A percentile compares a stretch with the other conserved stretches of the same genome.
phyloP scores from a whole-genome alignment of 805 yeast species.

The Teunomyces barrocoloradensis region DNA sequence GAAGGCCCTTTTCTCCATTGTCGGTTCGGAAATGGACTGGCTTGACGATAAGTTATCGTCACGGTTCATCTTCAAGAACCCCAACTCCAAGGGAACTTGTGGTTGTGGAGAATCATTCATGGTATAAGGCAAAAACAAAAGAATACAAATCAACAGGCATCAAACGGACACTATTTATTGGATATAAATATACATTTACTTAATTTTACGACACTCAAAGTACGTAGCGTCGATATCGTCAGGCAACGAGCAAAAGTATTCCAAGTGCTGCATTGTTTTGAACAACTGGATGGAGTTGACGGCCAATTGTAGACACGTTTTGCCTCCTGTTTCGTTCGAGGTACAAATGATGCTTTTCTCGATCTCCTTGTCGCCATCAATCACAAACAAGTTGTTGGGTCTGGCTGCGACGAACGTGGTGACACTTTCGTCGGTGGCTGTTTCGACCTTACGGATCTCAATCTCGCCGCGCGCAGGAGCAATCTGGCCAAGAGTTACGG shows the following conservation, averaged over 20 bases:
- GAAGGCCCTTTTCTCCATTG: conserved; percentile 91
- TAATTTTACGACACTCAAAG: conserved; percentile 49
- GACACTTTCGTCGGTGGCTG: conserved; percentile 13
- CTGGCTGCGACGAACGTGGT: conserved; percentile 26
- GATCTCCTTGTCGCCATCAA: conserved; percentile 40
- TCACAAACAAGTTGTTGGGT: conserved; percentile 36
- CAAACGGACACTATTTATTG: conserved; percentile 1
- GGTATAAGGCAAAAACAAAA: conserved; percentile 56
- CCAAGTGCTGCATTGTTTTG: conserved; percentile 48
- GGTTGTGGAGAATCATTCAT: conserved; percentile 99
- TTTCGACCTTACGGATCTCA: conserved; percentile 1
- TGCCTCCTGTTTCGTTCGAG: conserved; percentile 40
- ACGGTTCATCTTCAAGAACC: conserved; percentile 89
- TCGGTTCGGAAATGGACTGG: conserved; percentile 99
- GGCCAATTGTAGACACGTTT: conserved; percentile 45
- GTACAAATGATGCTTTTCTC: conserved; percentile 47
- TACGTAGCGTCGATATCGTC: conserved; percentile 48
- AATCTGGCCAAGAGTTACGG: conserved; percentile 29
- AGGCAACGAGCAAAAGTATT: conserved; percentile 50
- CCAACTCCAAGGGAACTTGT: conserved; percentile 96
- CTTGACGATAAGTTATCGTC: conserved; percentile 86
- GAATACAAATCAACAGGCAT: neutral
- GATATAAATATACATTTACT: conserved; percentile 2
- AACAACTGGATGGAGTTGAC: conserved; percentile 42
- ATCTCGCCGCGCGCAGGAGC: conserved; percentile 10